These are phyloP conservation scores for Calonectria multiphialidica DNA, from an alignment of 2,329 filamentous ascomycete species.

Conservation along the genomic window DNA sequence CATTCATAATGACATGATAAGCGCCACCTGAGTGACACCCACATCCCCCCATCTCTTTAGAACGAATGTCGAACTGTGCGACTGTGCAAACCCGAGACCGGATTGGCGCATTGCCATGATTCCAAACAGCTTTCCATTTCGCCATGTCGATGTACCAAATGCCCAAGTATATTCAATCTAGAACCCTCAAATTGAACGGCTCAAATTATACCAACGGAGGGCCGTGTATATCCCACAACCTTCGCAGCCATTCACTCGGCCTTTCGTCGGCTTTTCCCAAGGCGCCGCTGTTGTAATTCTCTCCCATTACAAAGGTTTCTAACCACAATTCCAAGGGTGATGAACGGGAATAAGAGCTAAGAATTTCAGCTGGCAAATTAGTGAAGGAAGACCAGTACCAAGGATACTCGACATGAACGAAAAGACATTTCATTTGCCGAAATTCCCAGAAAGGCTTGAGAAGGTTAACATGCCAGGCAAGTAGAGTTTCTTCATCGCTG, in stretches of 20 bases:
- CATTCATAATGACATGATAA: too few relatives aligned
- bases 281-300: not conserved
- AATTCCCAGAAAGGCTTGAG: not conserved
- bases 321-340: not conserved
- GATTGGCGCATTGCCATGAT: too few relatives aligned
- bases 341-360: not conserved
- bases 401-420: not conserved
- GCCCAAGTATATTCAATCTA: too few relatives aligned
- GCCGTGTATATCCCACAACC: not conserved
- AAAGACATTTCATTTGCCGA: not conserved
- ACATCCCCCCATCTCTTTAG: too few relatives aligned
- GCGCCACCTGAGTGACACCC: too few relatives aligned
- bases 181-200: too few relatives aligned
- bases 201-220: not conserved
- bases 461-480: not conserved
- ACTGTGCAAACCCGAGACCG: too few relatives aligned
- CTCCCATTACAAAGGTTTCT: not conserved
- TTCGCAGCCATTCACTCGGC: not conserved
- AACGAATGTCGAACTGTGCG: too few relatives aligned
- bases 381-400: not conserved
- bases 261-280: not conserved
- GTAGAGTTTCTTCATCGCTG: not conserved
- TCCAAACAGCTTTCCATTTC: too few relatives aligned
- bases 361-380: not conserved
- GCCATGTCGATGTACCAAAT: too few relatives aligned